These are phyloP conservation scores for Veloporphyrellus conicus DNA, from an alignment of 1,284 basidiomycete species.

Conservation along the genomic window DNA sequence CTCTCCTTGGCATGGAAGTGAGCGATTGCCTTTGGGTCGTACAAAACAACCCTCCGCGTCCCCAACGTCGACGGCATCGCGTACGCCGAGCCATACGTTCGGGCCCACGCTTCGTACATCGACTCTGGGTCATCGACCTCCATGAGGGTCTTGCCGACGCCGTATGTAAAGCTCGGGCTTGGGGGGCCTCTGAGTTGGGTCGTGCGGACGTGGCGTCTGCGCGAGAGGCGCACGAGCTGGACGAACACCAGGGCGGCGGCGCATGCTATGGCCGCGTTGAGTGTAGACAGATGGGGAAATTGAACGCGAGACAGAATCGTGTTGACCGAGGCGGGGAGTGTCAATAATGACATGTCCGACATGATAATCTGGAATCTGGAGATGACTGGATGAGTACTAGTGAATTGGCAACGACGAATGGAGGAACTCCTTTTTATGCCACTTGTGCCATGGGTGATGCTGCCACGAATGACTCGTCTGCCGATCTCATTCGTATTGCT, in stretches of 20 bases:
- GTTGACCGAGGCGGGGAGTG: no score
- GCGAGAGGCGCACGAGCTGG: background rate
- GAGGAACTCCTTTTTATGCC: no score
- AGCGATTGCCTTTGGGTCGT: slow-evolving; percentile 51
- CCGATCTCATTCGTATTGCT: no score
- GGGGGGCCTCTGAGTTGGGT: slow-evolving; percentile 21
- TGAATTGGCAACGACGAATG: no score
- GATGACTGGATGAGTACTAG: no score
- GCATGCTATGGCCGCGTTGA: background rate
- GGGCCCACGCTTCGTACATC: slow-evolving; percentile 21
- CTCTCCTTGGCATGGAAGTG: slow-evolving; percentile 53
- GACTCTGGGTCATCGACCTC: slow-evolving; percentile 3
- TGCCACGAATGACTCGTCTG: no score
- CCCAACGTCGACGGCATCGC: slow-evolving; percentile 41
- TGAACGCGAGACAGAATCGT: background rate
- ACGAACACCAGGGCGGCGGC: background rate
- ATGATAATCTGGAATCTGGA: no score
- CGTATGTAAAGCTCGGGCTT: slow-evolving; percentile 14
- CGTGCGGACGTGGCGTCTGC: no score
- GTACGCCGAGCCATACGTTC: slow-evolving; percentile 40
- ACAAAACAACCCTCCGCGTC: slow-evolving; percentile 39
- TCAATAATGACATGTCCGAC: no score
- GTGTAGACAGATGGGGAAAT: background rate
- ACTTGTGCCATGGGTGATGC: no score
- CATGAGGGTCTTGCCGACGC: slow-evolving; percentile 10